Conservation (phyloP, 2,329 filamentous ascomycete species). For the Aspergillus transmontanensis region DNA sequence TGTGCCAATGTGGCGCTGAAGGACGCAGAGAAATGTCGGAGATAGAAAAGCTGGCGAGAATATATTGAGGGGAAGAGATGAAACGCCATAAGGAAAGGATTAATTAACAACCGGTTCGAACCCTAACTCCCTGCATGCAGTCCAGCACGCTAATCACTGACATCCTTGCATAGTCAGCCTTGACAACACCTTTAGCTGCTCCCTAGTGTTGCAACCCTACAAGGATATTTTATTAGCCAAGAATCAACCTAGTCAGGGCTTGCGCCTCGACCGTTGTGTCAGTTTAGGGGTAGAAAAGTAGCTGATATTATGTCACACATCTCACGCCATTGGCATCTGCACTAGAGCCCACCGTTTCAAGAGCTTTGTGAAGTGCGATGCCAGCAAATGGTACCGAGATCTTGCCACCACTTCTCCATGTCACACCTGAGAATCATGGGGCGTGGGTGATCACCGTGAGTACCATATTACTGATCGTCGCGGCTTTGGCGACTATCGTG, state of each 20-base stretch:
- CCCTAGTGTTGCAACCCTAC: background rate
- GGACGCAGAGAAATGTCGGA: too few species aligned
- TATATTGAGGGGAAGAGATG: background rate
- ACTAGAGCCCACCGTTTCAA: background rate
- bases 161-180: background rate
- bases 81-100: background rate
- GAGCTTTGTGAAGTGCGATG: background rate
- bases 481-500: background rate
- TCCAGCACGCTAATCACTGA: background rate
- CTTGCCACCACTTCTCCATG: conserved; percentile 1
- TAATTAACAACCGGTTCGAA: background rate
- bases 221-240: background rate
- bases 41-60: background rate
- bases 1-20: too few species aligned
- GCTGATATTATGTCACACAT: background rate
- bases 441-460: background rate
- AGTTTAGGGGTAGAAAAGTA: background rate
- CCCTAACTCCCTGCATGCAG: background rate
- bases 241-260: background rate
- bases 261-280: background rate
- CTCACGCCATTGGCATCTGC: background rate
- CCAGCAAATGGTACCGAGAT: background rate
- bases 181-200: background rate
- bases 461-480: background rate
- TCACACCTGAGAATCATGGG: background rate